A percentile compares a stretch with the other conserved stretches of the same genome.
Conservation (phyloP, 1,139 yeast species). For the Blastobotrys buckinghamii region DNA sequence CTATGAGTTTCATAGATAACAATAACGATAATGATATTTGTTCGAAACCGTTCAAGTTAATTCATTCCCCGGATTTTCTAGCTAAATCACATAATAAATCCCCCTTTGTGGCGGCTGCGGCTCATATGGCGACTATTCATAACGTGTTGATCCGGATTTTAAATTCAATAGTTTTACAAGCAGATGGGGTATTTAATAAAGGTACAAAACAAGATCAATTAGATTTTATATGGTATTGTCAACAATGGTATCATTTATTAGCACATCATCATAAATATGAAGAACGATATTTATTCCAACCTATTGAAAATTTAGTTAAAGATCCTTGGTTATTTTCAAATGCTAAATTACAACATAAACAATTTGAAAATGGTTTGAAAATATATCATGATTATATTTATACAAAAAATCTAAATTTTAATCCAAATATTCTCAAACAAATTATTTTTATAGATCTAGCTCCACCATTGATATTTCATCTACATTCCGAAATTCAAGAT, state of each 20-base stretch:
- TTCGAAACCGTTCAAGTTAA: not conserved
- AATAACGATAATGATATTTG: not conserved
- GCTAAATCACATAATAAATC: not conserved
- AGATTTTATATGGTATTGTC: constrained; percentile 4
- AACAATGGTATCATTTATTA: constrained; percentile 1
- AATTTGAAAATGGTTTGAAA: not conserved
- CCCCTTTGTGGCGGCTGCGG: not conserved
- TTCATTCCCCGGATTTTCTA: not conserved
- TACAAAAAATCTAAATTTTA: not conserved
- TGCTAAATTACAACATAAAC: not conserved
- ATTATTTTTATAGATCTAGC: not conserved
- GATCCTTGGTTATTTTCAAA: not conserved
- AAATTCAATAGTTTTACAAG: constrained; percentile 1
- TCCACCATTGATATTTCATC: not conserved
- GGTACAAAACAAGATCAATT: not conserved
- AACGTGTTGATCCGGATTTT: constrained; percentile 1
- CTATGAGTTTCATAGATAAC: not conserved
- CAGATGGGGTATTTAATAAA: not conserved
- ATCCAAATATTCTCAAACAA: not conserved
- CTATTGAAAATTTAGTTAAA: not conserved
- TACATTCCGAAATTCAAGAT: not conserved
- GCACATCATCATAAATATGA: constrained; percentile 2
- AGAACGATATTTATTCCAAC: not conserved
- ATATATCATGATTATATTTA: not conserved
- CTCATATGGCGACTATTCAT: constrained; percentile 5